These are phyloP conservation scores for Pyricularia grisea DNA, from an alignment of 2,329 filamentous ascomycete genomes.

Conservation along the genomic window DNA sequence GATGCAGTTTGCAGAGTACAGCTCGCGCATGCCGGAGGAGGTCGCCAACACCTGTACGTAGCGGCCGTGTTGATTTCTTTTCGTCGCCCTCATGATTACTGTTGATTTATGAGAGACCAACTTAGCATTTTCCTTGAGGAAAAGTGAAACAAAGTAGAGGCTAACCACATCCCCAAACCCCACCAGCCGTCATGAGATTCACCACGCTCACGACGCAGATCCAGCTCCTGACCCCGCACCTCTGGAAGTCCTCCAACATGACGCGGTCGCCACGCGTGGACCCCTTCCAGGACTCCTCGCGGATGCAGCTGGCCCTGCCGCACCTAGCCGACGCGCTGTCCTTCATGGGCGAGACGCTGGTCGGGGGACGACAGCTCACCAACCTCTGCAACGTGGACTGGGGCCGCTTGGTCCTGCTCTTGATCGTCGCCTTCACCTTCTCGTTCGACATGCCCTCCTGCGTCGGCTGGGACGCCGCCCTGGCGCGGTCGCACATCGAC, in stretches of 20 bases:
- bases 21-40: constrained; percentile 22
- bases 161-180: neutral
- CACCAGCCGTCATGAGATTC: constrained; percentile 22
- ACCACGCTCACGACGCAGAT: constrained; percentile 26
- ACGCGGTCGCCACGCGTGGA: constrained; percentile 6
- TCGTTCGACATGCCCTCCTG: constrained; percentile 32
- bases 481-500: constrained; percentile 27
- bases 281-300: constrained; percentile 9
- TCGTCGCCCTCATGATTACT: neutral
- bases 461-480: constrained; percentile 25
- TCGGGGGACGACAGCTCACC: constrained; percentile 15
- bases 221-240: constrained; percentile 27
- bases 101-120: too few relatives aligned
- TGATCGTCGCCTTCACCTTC: constrained; percentile 34
- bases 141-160: neutral
- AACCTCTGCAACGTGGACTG: constrained; percentile 33
- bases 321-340: constrained; percentile 17
- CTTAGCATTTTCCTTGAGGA: too few relatives aligned
- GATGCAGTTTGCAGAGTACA: constrained; percentile 32
- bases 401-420: constrained; percentile 27
- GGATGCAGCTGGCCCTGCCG: constrained; percentile 11
- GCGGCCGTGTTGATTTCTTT: neutral
- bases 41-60: constrained; percentile 11
- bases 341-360: constrained; percentile 7
- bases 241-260: constrained; percentile 17